These are phyloP conservation scores for Beauveria rudraprayagi DNA, from an alignment of 2,329 filamentous ascomycete genomes.

Conservation along the genomic window DNA sequence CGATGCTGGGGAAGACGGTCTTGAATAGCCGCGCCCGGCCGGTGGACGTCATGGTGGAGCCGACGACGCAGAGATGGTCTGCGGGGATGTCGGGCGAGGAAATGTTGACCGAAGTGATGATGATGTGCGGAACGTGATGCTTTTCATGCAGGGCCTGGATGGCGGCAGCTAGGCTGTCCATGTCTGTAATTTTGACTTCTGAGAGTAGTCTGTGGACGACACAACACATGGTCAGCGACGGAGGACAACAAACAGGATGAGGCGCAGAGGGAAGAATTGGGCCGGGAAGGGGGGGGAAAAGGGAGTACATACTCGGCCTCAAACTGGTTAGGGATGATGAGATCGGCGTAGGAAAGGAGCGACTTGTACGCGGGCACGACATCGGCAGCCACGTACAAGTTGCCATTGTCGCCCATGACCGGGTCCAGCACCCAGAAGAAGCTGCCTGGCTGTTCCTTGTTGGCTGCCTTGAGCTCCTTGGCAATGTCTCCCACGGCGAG, in stretches of 20 bases:
- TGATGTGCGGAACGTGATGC: conserved; percentile 75
- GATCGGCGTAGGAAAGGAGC: conserved; percentile 71
- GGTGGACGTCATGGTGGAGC: conserved; percentile 59
- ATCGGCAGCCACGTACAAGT: conserved; percentile 82
- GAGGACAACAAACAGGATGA: neutral
- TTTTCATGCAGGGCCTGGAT: conserved; percentile 68
- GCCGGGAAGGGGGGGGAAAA: neutral
- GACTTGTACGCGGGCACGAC: conserved; percentile 85
- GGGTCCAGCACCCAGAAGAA: conserved; percentile 98
- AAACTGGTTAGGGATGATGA: conserved; percentile 94
- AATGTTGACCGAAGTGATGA: conserved; percentile 84
- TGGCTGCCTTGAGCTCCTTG: conserved; percentile 64
- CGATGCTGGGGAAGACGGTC: conserved; percentile 76
- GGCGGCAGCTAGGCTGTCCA: conserved; percentile 62
- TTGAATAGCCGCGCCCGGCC: conserved; percentile 75
- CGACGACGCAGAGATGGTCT: conserved; percentile 61
- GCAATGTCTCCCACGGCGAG: conserved; percentile 78
- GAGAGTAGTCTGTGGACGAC: conserved; percentile 60
- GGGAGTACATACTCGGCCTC: conserved; percentile 67
- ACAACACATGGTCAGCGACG: neutral
- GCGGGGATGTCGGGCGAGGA: conserved; percentile 41
- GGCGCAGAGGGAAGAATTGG: neutral
- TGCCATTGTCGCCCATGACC: conserved; percentile 95
- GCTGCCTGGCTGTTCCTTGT: conserved; percentile 53
- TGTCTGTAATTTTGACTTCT: conserved; percentile 72